Base-by-base conservation (phyloP, 176 grass and related monocot genomes). In the Elymus sibiricus region DNA sequence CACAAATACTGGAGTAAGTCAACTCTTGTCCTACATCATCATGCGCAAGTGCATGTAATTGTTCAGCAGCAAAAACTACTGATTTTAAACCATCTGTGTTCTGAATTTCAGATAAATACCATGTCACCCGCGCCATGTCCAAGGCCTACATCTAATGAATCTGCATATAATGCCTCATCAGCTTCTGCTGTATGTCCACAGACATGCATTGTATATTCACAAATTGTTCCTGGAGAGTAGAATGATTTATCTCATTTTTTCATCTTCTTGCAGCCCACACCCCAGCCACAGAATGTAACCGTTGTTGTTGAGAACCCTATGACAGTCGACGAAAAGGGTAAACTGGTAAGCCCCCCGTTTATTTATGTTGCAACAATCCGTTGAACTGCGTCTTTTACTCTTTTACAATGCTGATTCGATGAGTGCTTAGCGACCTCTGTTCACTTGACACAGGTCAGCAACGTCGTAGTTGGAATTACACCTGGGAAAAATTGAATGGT, bases 241-340 rank as follows among this genome's bases (percentile, higher is more conserved):
- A 79, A 22, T 74, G 15, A 78, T 83, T 88, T 64, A 78, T 76
- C n/a, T 77, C 76, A 79, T 59, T 78, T 40, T 90, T 77, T 66
- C 16, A 38, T 88, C 55, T 83, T 84, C 34, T 21, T 69, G 70
- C 67, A 98, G 96, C 91, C 72, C 19, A 56, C 94, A 79, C 62
- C 93, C 84, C 93, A 83, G 76, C 51, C 78, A 11, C 88, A 90
- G 64, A 98, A 87, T 82, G 88, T 93, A 71, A 98, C 93, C 2
- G 96, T 98, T 82, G 96, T 98, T 72, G 96, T 98, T 2, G 96
- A 98, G 81, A 98, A 98, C 47, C 96, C 96, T 60, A 94, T 88
- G 96, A 87, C 96, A 34, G 90, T 98, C 37, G 92, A 98, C 67
- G 92, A 94, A 38, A 94, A 90, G 70, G 96, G 96, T 86, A 95